These are phyloP conservation scores for Excoecaria cochinchinensis DNA, from an alignment of 345 rosid genomes.

Conservation along the genomic window DNA sequence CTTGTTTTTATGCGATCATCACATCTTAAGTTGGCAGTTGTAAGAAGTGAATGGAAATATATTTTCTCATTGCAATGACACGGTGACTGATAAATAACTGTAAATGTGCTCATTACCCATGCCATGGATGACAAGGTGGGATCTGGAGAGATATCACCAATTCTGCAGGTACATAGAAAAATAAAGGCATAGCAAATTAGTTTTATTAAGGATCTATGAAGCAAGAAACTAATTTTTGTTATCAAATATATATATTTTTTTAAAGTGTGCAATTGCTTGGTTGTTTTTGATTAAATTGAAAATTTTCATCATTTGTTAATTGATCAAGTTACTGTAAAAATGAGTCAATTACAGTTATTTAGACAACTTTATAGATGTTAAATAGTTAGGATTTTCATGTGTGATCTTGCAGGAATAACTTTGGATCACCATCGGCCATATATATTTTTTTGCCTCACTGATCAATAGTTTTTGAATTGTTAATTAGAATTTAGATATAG, in stretches of 20 bases:
- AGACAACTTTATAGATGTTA: neutral
- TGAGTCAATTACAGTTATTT: neutral
- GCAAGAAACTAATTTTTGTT: neutral
- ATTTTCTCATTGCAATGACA: neutral
- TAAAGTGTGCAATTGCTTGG: neutral
- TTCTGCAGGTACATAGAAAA: neutral
- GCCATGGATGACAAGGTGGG: neutral
- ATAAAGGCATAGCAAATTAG: neutral
- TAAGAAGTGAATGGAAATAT: neutral
- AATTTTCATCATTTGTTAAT: neutral
- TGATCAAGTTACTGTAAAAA: neutral
- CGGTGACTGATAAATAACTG: neutral
- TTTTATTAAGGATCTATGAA: neutral
- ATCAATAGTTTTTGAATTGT: neutral
- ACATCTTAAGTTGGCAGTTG: neutral
- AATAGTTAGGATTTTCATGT: neutral
- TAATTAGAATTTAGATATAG: neutral
- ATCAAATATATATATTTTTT: neutral
- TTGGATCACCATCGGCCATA: neutral
- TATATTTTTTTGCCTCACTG: neutral
- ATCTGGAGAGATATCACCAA: neutral
- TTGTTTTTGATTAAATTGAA: neutral
- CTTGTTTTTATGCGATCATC: neutral
- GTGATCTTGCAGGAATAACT: neutral
- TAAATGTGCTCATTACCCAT: neutral